Evolutionary conservation across 2,329 filamentous ascomycete species (phyloP).

Genomic region (Aspergillus fijiensis): DNA sequence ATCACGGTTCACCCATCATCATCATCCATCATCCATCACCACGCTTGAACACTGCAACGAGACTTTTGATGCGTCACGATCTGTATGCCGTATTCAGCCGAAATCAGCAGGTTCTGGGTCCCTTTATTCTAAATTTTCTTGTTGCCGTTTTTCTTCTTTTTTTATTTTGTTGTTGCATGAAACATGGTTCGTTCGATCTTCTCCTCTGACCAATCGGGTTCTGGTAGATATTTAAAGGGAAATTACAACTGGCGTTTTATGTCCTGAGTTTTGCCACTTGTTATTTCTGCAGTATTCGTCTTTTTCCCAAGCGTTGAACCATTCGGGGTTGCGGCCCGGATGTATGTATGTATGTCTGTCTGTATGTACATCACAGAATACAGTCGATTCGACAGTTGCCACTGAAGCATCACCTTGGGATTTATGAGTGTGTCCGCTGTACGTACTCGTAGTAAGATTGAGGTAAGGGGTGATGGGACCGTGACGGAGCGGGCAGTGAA

Average conservation of each 20-base stretch:
- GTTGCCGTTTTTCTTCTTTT: neutral
- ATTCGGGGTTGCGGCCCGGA: neutral
- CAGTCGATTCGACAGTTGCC: neutral
- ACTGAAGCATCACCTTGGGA: no score
- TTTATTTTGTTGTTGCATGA: constrained; percentile 4
- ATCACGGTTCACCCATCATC: neutral
- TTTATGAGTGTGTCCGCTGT: no score
- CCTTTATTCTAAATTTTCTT: neutral
- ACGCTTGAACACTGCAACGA: constrained; percentile 6
- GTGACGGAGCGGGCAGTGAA: no score
- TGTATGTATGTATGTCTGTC: neutral
- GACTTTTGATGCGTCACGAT: constrained; percentile 18
- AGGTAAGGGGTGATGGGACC: no score
- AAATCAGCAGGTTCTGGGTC: constrained; percentile 8
- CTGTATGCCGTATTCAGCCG: constrained; percentile 11
- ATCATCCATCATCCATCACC: neutral
- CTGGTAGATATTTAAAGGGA: constrained; percentile 8
- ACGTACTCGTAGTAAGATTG: no score
- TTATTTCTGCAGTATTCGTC: no score
- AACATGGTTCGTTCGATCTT: constrained; percentile 8
- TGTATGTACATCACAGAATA: neutral
- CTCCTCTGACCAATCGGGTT: neutral
- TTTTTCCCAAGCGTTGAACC: neutral
- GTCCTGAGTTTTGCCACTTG: neutral
- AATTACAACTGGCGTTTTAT: constrained; percentile 1